Conservation (phyloP, 805 yeast species). For the Scheffersomyces coipomensis region DNA sequence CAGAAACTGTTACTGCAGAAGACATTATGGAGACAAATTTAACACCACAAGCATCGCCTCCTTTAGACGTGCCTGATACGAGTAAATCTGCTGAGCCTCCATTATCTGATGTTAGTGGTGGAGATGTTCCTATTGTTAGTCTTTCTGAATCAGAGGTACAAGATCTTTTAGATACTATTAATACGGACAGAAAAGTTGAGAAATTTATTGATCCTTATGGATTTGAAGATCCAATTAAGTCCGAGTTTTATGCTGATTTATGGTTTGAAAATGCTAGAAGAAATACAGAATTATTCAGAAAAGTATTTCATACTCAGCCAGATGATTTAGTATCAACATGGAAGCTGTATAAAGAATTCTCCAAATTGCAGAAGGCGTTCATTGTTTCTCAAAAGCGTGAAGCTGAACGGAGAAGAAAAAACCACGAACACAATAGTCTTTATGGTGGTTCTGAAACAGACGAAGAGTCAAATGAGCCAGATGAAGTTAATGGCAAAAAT, state of each 20-base stretch:
- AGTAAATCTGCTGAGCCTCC: neutral
- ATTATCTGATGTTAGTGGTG: neutral
- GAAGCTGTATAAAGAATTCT: constrained; percentile 80
- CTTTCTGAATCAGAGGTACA: constrained; percentile 43
- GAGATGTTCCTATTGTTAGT: constrained; percentile 36
- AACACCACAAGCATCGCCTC: neutral
- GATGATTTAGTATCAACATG: constrained; percentile 88
- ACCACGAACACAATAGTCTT: constrained; percentile 1
- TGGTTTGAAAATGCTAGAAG: constrained; percentile 84
- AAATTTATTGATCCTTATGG: constrained; percentile 80
- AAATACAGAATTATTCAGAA: constrained; percentile 77
- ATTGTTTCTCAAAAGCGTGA: constrained; percentile 34
- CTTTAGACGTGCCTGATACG: neutral
- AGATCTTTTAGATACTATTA: constrained; percentile 35
- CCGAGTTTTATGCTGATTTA: constrained; percentile 77
- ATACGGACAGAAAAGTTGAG: constrained; percentile 38
- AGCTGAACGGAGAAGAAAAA: constrained; percentile 24
- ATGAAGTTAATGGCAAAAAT: constrained; percentile 6
- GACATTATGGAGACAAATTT: neutral
- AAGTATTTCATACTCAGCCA: constrained; percentile 92
- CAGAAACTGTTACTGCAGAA: neutral
- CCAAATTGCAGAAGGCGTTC: constrained; percentile 61
- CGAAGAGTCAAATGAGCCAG: constrained; percentile 6
- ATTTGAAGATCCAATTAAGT: constrained; percentile 83
- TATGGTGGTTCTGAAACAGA: constrained; percentile 1